A percentile compares a stretch with the other conserved stretches of the same genome.
These are phyloP conservation scores for Russula sp. DNA, from an alignment of 768 basidiomycete genomes.

Conservation along the genomic window DNA sequence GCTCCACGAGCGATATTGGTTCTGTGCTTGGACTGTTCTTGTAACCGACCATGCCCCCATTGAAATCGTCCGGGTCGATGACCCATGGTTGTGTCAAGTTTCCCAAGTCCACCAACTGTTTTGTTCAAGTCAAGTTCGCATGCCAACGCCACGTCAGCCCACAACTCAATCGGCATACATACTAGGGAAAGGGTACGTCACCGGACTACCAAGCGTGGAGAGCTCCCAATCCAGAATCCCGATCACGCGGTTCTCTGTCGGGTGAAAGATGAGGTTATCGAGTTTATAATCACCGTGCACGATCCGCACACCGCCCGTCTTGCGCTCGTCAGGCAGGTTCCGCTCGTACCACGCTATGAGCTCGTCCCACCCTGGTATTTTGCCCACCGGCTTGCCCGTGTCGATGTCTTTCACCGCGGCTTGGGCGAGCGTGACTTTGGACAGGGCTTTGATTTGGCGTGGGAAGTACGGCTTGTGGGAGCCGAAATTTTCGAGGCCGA, in stretches of 20 bases:
- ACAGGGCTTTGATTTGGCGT: constrained; percentile 88
- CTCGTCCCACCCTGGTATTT: constrained; percentile 72
- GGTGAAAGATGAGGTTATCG: constrained; percentile 96
- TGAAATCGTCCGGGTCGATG: constrained; percentile 46
- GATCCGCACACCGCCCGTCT: constrained; percentile 75
- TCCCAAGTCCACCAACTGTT: constrained; percentile 81
- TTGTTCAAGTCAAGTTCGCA: no score
- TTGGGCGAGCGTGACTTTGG: constrained; percentile 77
- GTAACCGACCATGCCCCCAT: constrained; percentile 40
- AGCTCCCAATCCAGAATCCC: constrained; percentile 98
- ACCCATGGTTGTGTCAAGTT: constrained; percentile 88
- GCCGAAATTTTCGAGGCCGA: constrained; percentile 72
- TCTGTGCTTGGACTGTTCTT: constrained; percentile 56
- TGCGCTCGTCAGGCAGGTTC: constrained; percentile 73
- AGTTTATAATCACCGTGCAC: constrained; percentile 98
- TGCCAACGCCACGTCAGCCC: not conserved
- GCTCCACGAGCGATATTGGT: constrained; percentile 63
- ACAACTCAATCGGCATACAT: not conserved
- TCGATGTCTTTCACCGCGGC: constrained; percentile 65
- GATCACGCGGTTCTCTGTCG: constrained; percentile 86
- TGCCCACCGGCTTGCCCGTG: constrained; percentile 54
- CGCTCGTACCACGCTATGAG: constrained; percentile 72
- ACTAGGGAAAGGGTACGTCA: constrained; percentile 33
- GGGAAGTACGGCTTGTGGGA: constrained; percentile 83
- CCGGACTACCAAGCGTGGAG: constrained; percentile 90